Evolutionary conservation across 2,329 filamentous ascomycete species (phyloP).

Genomic region (Xylaria arbuscula): DNA sequence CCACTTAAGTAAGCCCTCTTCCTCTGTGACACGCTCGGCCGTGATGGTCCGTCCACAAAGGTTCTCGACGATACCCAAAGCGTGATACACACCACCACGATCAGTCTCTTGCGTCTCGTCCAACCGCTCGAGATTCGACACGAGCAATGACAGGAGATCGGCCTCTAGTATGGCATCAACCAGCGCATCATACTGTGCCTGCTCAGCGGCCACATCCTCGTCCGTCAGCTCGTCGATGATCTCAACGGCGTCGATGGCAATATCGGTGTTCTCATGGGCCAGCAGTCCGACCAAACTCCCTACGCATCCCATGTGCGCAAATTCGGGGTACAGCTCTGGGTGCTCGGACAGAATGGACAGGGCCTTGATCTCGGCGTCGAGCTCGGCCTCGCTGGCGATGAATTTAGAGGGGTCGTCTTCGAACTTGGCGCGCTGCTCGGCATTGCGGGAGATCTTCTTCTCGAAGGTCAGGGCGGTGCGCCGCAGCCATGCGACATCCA

Average conservation of each 20-base stretch:
- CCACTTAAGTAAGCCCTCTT: conserved; percentile 78
- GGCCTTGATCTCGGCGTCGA: conserved; percentile 88
- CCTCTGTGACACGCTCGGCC: conserved; percentile 76
- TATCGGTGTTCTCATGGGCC: conserved; percentile 96
- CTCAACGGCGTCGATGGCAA: conserved; percentile 90
- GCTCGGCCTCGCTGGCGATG: conserved; percentile 73
- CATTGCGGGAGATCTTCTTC: conserved; percentile 89
- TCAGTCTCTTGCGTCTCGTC: conserved; percentile 80
- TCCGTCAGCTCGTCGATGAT: conserved; percentile 92
- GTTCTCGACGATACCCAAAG: conserved; percentile 85
- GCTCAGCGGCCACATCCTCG: conserved; percentile 85
- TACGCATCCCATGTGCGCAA: conserved; percentile 48
- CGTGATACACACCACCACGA: conserved; percentile 86
- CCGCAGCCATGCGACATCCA: conserved; percentile 85
- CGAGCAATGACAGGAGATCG: conserved; percentile 78
- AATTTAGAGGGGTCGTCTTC: conserved; percentile 49
- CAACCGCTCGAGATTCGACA: conserved; percentile 81
- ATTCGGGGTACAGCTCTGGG: conserved; percentile 64
- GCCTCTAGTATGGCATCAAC: conserved; percentile 74
- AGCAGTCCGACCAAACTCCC: conserved; percentile 80
- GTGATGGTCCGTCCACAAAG: conserved; percentile 72
- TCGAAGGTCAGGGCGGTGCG: conserved; percentile 86
- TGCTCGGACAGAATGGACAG: conserved; percentile 90
- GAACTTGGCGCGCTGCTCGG: conserved; percentile 77
- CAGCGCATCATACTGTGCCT: conserved; percentile 82